Evolutionary conservation across 2,329 filamentous ascomycete species (phyloP), one percentile per base, ranked within the genome.

Genomic region (Alternaria incomplexa): DNA sequence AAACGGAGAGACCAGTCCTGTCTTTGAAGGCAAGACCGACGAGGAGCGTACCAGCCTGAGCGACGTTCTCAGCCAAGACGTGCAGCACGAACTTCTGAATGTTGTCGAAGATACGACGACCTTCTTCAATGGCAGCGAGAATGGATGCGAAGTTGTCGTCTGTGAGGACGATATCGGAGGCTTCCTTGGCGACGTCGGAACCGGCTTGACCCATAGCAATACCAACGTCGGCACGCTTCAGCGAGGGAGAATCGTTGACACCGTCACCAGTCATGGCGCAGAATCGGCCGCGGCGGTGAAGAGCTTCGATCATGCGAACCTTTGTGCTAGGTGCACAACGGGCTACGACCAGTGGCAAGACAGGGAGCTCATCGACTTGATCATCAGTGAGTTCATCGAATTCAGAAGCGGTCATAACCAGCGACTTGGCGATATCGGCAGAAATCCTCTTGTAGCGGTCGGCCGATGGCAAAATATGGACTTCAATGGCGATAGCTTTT

Each of bases 71-170:
- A 1, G 89, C 89, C 32, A 96, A 85, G 40, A 96, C 81, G 64
- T 79, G 92, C 45, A 96, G 85, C 47, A 96, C 89, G 73, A 96
- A 96, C 73, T 95, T 95, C 74, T 96, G 91, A 67, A 96, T 93
- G 74, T 96, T 96, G 79, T 95, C 91, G 76, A 94, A 95, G 85
- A 95, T 93, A 70, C 92, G 87, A 13, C 93, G 88, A 15, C 93
- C 93, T 80, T 96, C 91, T 69, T 92, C 90, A 67, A 96, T 92
- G 6, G 92, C 92, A 36, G 91, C 88, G 17, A 96, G 89, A 66
- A 96, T 96, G 2, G 90, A 92, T 69, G 93, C 92, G 80, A 96
- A 96, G 81, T 95, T 94, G 82, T 96, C 93, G 75, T 96, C 92
- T 0, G 91, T 93, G 44, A 97, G 83, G 36, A 96, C 92, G 85